Conservation (phyloP, 768 basidiomycete species). For the Naematelia aurantialba region DNA sequence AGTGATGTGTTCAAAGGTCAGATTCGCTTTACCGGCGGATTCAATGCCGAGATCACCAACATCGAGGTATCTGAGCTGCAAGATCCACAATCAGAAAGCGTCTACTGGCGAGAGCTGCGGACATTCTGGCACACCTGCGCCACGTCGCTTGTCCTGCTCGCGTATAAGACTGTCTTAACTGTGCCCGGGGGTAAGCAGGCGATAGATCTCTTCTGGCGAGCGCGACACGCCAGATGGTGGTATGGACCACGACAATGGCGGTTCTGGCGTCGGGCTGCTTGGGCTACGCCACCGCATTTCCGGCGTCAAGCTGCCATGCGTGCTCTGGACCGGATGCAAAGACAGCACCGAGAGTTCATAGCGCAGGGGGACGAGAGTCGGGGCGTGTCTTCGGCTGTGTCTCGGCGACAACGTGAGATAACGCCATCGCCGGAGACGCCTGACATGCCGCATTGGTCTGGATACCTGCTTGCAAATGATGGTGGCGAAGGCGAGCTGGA, state of each 20-base stretch:
- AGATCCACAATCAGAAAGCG: constrained; percentile 21
- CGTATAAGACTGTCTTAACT: constrained; percentile 13
- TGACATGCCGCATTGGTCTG: neutral
- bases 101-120: constrained; percentile 24
- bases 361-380: neutral
- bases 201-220: constrained; percentile 1
- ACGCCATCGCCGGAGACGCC: neutral
- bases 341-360: neutral
- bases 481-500: constrained; percentile 4
- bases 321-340: neutral
- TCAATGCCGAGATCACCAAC: constrained; percentile 36
- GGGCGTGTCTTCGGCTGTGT: constrained; percentile 13
- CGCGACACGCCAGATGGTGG: constrained; percentile 35
- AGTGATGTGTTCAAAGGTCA: constrained; percentile 19
- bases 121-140: constrained; percentile 26
- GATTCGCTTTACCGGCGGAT: constrained; percentile 17
- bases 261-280: constrained; percentile 36
- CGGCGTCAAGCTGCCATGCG: constrained; percentile 2
- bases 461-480: neutral
- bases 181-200: constrained; percentile 25
- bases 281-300: constrained; percentile 21
- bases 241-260: constrained; percentile 41
- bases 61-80: constrained; percentile 28
- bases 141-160: constrained; percentile 7
- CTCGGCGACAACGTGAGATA: neutral